These are phyloP conservation scores for Clarireedia sp. DNA, from an alignment of 2,329 filamentous ascomycete species.

Conservation along the genomic window DNA sequence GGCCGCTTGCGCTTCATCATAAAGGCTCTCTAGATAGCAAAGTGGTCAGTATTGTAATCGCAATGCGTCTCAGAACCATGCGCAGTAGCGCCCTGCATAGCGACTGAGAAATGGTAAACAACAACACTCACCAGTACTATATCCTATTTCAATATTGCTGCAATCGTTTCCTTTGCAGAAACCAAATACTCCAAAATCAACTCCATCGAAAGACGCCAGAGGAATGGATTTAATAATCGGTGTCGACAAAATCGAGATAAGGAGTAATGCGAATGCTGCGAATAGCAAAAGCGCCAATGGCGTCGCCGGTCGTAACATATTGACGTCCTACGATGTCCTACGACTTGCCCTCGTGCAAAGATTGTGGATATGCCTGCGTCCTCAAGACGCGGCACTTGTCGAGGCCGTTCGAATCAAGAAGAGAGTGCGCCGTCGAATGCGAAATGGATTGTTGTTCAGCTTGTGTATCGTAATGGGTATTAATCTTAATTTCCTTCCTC, in stretches of 20 bases:
- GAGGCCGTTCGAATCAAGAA: constrained; percentile 7
- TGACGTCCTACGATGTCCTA: constrained; percentile 15
- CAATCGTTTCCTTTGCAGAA: constrained; percentile 65
- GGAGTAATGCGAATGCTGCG: constrained; percentile 72
- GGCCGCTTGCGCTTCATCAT: constrained; percentile 19
- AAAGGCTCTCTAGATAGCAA: constrained; percentile 19
- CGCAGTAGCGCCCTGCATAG: not conserved
- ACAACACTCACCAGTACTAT: constrained; percentile 59
- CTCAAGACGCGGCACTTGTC: constrained; percentile 36
- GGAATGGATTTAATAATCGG: constrained; percentile 82
- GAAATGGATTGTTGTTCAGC: not conserved
- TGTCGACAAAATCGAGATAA: constrained; percentile 84
- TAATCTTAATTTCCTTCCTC: not conserved
- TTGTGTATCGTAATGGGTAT: not conserved
- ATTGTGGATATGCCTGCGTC: constrained; percentile 33
- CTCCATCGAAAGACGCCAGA: constrained; percentile 66
- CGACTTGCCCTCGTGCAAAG: constrained; percentile 16
- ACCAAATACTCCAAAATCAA: constrained; percentile 88
- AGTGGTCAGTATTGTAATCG: not conserved
- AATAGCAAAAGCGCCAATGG: constrained; percentile 81
- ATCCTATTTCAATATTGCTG: constrained; percentile 71
- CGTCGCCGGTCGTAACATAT: constrained; percentile 78
- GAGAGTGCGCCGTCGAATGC: not conserved
- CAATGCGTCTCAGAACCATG: not conserved
- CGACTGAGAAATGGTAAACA: not conserved